Evolutionary conservation across 208 protist genomes (phyloP), one percentile per base, ranked within the genome.

Genomic region (Trypanosoma platydactyli): DNA sequence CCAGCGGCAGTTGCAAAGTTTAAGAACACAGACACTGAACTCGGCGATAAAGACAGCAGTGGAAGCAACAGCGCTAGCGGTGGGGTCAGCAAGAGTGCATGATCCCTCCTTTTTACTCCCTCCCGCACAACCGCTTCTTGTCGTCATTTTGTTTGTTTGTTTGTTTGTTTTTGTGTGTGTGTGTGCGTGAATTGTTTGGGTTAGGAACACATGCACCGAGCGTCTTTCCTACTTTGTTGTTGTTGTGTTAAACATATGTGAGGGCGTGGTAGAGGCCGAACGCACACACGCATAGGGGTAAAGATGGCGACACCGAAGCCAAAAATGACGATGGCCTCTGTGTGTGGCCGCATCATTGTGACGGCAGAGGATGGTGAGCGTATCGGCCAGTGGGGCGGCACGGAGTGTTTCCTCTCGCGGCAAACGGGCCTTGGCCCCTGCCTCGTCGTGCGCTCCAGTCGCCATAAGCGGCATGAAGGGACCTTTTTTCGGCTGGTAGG

Each of bases 391-490:
- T 94, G 86, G 84, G 89, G 89, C 33, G 89, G 89, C 29, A 92
- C 89, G 1, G 85, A 92, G 59, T 94, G 89, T 73, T 94, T 90
- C 68, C 84, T 94, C 52, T 91, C 83, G 1, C 59, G 73, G 9
- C 81, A 94, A 68, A 65, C 55, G 12, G 78, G 77, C 3, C 49
- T 89, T 18, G 89, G 89, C 15, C 89, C 89, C 7, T 94, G 89
- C 55, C 73, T 94, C 24, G 84, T 94, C 40, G 89, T 94, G 15
- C 83, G 85, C 45, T 86, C 79, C 30, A 81, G 71, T 56, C 38
- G 67, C 15, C 85, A 94, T 73, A 79, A 81, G 51, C 24, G 29
- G 0, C 75, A 86, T 49, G 68, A 91, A 55, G 86, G 83, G 25
- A 94, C 83, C 16, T 92, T 94, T 55, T 94, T 94, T 69, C 79